phyloP scores from a whole-genome alignment of 805 yeast species.

The Yarrowia sp. region DNA sequence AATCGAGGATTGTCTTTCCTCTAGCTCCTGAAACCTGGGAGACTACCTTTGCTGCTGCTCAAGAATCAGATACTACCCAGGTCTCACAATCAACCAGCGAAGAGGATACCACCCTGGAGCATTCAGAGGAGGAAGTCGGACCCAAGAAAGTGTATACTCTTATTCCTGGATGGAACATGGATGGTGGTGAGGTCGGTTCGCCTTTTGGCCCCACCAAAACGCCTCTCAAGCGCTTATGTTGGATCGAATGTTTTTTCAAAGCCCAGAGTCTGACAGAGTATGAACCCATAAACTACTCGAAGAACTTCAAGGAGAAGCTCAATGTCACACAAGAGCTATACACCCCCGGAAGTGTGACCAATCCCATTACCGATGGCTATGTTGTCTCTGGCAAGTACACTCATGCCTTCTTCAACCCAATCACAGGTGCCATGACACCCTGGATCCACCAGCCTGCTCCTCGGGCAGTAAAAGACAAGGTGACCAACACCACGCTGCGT shows the following conservation, averaged over 20 bases:
- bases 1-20: neutral
- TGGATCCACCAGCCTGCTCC: conserved; percentile 5
- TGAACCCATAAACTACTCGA: neutral
- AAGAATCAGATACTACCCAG: neutral
- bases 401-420: neutral
- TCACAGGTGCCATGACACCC: neutral
- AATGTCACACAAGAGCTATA: neutral
- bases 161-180: conserved; percentile 3
- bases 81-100: neutral
- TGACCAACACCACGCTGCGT: neutral
- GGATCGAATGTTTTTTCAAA: neutral
- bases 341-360: neutral
- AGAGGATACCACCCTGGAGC: neutral
- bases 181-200: neutral
- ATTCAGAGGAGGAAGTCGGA: neutral
- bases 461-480: neutral
- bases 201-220: neutral
- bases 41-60: neutral
- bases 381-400: neutral
- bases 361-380: neutral
- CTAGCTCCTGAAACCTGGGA: neutral
- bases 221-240: neutral
- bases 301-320: neutral
- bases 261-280: neutral
- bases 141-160: neutral